A percentile compares a stretch with the other conserved stretches of the same genome.
Evolutionary conservation across 331 rosid species (phyloP).

Genomic region (Quercus lobata): DNA sequence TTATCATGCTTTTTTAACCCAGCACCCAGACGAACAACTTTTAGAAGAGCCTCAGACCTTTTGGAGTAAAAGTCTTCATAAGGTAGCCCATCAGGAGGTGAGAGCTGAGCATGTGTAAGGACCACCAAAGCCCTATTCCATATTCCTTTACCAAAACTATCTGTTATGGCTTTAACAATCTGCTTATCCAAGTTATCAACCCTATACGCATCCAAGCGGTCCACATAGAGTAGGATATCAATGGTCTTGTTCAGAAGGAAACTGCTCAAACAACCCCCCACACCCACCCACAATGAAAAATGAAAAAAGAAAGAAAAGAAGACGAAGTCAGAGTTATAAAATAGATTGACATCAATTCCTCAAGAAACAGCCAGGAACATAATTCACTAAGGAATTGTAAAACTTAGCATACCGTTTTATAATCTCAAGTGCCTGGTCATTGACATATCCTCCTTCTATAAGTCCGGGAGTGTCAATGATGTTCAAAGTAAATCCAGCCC

Average conservation of each 20-base stretch:
- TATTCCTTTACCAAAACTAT: conserved; percentile 79
- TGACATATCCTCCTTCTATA: conserved; percentile 95
- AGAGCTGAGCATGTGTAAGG: conserved; percentile 88
- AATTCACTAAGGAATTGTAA: not conserved
- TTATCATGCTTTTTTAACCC: conserved; percentile 51
- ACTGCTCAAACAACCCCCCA: conserved; percentile 37
- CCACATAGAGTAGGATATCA: conserved; percentile 90
- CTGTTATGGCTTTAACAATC: conserved; percentile 72
- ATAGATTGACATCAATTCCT: not conserved
- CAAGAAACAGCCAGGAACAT: not conserved
- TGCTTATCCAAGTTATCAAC: conserved; percentile 90
- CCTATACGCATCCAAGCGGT: conserved; percentile 88
- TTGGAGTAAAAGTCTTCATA: conserved; percentile 74
- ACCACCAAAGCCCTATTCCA: conserved; percentile 88
- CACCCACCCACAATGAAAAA: conserved; percentile 7
- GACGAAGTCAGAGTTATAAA: not conserved
- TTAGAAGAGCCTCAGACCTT: conserved; percentile 84
- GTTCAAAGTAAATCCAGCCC: conserved; percentile 88
- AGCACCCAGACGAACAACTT: conserved; percentile 55
- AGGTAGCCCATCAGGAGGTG: conserved; percentile 89
- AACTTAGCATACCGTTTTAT: conserved; percentile 54
- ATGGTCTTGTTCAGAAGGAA: conserved; percentile 92
- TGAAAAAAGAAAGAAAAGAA: not conserved
- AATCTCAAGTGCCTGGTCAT: conserved; percentile 66
- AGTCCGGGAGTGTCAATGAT: conserved; percentile 96